phyloP scores from a whole-genome alignment of 2,329 filamentous ascomycete genomes.

The Penicillium sp. region DNA sequence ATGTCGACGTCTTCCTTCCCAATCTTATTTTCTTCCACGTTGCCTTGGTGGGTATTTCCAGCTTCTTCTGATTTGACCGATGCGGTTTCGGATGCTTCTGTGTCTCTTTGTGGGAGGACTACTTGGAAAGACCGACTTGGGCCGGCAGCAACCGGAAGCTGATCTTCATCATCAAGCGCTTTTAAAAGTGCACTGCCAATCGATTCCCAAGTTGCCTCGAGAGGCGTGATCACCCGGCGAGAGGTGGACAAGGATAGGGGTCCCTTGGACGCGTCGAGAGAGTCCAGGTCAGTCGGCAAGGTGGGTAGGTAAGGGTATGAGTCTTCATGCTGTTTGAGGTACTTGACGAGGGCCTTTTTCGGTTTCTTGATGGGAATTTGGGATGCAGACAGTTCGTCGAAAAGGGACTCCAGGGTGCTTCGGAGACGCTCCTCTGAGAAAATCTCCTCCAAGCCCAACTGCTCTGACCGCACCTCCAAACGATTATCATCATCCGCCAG shows the following conservation, averaged over 20 bases:
- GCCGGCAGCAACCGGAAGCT: slow-evolving; percentile 21
- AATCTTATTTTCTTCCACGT: slow-evolving; percentile 3
- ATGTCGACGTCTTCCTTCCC: slow-evolving; percentile 17
- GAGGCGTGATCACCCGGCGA: slow-evolving; percentile 36
- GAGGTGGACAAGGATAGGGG: slow-evolving; percentile 36
- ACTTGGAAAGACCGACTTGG: slow-evolving; percentile 42
- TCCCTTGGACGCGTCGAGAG: slow-evolving; percentile 25
- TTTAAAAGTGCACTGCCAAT: slow-evolving; percentile 47
- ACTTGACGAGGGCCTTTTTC: slow-evolving; percentile 48
- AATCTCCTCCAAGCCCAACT: slow-evolving; percentile 54
- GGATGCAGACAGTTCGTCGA: slow-evolving; percentile 52
- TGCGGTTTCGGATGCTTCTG: slow-evolving; percentile 19
- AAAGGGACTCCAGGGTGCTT: slow-evolving; percentile 45
- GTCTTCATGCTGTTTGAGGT: slow-evolving; percentile 51
- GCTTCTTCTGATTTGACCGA: slow-evolving; percentile 14
- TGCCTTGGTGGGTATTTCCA: slow-evolving; percentile 11
- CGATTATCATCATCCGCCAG: slow-evolving; percentile 57
- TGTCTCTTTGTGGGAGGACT: slow-evolving; percentile 32
- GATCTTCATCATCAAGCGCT: slow-evolving; percentile 39
- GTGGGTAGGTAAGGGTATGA: slow-evolving; percentile 46
- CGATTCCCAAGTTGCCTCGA: slow-evolving; percentile 42
- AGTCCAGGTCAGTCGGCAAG: slow-evolving; percentile 28
- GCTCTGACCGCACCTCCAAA: slow-evolving; percentile 48
- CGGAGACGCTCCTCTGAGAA: slow-evolving; percentile 50
- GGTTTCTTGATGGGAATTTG: slow-evolving; percentile 48